Base-by-base conservation (phyloP, 768 basidiomycete genomes). In the Mycena metata region DNA sequence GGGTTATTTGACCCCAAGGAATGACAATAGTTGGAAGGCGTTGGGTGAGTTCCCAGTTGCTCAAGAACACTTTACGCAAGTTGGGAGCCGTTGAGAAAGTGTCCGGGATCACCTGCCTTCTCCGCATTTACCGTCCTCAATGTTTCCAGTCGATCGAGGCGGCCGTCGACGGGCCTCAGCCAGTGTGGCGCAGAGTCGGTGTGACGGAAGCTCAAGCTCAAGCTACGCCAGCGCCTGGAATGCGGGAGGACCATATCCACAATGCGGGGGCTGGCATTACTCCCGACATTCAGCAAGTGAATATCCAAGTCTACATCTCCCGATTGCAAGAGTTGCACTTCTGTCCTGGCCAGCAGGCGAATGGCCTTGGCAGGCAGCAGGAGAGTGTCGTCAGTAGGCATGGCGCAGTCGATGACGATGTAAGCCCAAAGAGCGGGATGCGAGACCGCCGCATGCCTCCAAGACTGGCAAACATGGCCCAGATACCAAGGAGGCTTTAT, bases 1-100 rank as follows among this genome's bases (percentile, higher is more conserved):
- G 54, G 19, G 54, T 55, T 33, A 55, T 55, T 33, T 55, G 54
- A 16, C 35, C n/a, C 54, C 54, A 55, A 15, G 54, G 54, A 39
- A 55, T 55, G 19, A n/a, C 15, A 33, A 55, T 36, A n/a, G 33
- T n/a, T 33, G 33, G 16, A 9, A 12, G n/a, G 35, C 33, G 8
- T n/a, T 7, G 11, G 33, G 3, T 19, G 33, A 39, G 35, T 21
- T 16, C 17, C 33, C 23, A 19, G 33, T 16, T 36, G 19, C 33
- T 55, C 13, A 55, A n/a, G 13, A 55, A 9, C 15, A 55, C 52
- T 19, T 17, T 15, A 7, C 52, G 52, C 19, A 55, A 17, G 19
- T 36, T 55, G 33, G 19, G 52, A 13, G 52, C 52, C 8, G 52
- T 36, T 19, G 17, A 9, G 33, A 55, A 55, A n/a, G 36, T n/a